These are phyloP conservation scores for Pelargonium exstipulatum DNA, from an alignment of 441 rosid species.

Conservation along the genomic window DNA sequence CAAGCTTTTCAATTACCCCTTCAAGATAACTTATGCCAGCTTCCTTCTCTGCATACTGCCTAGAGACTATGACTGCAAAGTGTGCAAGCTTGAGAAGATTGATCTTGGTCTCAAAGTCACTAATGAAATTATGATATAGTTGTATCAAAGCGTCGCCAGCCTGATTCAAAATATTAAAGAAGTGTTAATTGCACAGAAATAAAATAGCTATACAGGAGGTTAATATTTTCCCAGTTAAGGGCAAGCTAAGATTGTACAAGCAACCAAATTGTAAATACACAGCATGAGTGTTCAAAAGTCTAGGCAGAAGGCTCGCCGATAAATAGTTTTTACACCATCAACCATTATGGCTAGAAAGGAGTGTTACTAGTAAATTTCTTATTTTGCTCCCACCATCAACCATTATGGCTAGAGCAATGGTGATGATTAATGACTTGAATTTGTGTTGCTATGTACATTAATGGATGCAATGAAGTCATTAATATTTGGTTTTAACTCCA, in stretches of 20 bases:
- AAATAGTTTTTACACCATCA: too few relatives aligned
- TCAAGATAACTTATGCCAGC: constrained; percentile 72
- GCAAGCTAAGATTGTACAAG: neutral
- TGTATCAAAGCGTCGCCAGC: constrained; percentile 86
- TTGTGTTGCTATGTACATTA: too few relatives aligned
- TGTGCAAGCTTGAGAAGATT: constrained; percentile 94
- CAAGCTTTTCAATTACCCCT: constrained; percentile 81
- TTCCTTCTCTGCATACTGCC: constrained; percentile 80
- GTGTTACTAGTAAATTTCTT: too few relatives aligned
- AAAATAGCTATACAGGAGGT: neutral
- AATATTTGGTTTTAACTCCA: too few relatives aligned
- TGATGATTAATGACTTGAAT: too few relatives aligned
- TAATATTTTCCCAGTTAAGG: neutral
- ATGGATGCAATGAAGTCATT: too few relatives aligned
- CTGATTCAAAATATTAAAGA: constrained; percentile 33
- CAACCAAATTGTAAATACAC: neutral
- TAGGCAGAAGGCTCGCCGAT: neutral
- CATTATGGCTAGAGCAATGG: too few relatives aligned
- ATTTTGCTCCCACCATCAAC: too few relatives aligned
- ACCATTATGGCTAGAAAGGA: too few relatives aligned
- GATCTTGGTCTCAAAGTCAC: constrained; percentile 92
- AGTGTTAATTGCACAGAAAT: neutral
- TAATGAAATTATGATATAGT: constrained; percentile 75
- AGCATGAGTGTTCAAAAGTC: neutral
- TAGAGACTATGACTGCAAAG: constrained; percentile 78